Evolutionary conservation across 2,329 filamentous ascomycete species (phyloP).

Genomic region (Verruconis gallopava): DNA sequence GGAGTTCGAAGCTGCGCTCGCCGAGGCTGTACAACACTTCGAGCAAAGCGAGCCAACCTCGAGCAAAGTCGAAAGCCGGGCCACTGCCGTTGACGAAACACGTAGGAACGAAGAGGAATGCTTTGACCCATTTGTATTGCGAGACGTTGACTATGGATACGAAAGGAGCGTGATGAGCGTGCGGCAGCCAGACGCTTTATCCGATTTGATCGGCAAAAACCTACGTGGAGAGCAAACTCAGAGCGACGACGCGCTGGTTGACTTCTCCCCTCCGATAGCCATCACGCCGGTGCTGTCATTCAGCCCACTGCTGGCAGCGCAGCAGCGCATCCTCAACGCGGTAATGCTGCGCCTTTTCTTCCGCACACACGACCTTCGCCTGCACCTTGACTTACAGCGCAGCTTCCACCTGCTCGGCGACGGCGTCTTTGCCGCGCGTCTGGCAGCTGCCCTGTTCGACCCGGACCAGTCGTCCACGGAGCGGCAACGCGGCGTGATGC

Average conservation of each 20-base stretch:
- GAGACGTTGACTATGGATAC: background rate
- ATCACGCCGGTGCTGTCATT: conserved; percentile 57
- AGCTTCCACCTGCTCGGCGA: conserved; percentile 77
- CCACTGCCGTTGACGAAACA: background rate
- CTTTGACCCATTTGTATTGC: background rate
- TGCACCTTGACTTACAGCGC: conserved; percentile 62
- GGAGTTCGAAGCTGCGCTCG: conserved; percentile 35
- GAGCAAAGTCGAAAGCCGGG: background rate
- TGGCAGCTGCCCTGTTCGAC: conserved; percentile 76
- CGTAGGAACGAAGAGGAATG: too few species aligned
- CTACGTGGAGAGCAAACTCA: background rate
- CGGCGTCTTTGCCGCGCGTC: conserved; percentile 65
- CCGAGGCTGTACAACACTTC: conserved; percentile 19
- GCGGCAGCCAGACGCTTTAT: conserved; percentile 20
- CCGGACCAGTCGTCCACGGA: conserved; percentile 71
- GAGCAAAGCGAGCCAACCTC: background rate
- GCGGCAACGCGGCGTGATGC: conserved; percentile 53
- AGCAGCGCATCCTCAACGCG: conserved; percentile 64
- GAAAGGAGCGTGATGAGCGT: background rate
- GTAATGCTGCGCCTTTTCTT: conserved; percentile 70
- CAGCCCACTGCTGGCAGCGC: conserved; percentile 56
- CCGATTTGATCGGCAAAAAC: conserved; percentile 17
- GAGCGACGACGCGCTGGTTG: conserved; percentile 2
- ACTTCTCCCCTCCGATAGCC: conserved; percentile 40
- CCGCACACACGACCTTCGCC: conserved; percentile 53